A percentile compares a stretch with the other conserved stretches of the same genome.
These are phyloP conservation scores for Saksenaea vasiformis DNA, from an alignment of 371 early-diverging fungal genomes.

Conservation along the genomic window DNA sequence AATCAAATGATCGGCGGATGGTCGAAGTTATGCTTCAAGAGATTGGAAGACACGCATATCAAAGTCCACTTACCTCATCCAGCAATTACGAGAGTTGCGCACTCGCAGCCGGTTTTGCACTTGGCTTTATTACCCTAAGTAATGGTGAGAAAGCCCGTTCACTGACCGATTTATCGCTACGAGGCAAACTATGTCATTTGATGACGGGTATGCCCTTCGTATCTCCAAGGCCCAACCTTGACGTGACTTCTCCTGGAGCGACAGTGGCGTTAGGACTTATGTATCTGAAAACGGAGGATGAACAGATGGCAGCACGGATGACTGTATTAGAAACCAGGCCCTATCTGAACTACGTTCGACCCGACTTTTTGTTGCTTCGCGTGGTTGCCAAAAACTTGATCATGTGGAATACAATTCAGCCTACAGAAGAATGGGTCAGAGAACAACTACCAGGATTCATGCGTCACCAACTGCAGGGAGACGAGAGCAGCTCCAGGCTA, in stretches of 20 bases:
- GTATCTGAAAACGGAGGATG: slow-evolving; percentile 78
- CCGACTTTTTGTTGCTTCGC: slow-evolving; percentile 72
- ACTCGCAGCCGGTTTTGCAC: slow-evolving; percentile 77
- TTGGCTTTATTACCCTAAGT: slow-evolving; percentile 82
- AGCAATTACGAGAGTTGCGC: slow-evolving; percentile 59
- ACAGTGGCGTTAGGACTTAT: slow-evolving; percentile 83
- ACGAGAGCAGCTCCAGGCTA: slow-evolving; percentile 3
- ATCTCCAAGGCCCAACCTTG: slow-evolving; percentile 25
- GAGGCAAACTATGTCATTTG: slow-evolving; percentile 56
- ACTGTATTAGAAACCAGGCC: slow-evolving; percentile 52
- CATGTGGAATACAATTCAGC: slow-evolving; percentile 67
- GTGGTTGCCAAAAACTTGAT: slow-evolving; percentile 70
- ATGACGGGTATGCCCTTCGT: slow-evolving; percentile 36
- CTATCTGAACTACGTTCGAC: slow-evolving; percentile 67
- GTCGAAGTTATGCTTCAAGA: slow-evolving; percentile 72
- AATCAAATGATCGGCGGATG: slow-evolving; percentile 66
- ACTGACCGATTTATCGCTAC: slow-evolving; percentile 60
- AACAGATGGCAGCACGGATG: slow-evolving; percentile 62
- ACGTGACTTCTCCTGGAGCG: slow-evolving; percentile 70
- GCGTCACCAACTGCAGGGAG: not conserved
- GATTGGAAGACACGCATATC: slow-evolving; percentile 47
- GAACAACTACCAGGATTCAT: slow-evolving; percentile 68
- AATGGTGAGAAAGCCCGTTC: slow-evolving; percentile 56
- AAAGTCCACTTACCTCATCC: slow-evolving; percentile 28
- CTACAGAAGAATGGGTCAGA: slow-evolving; percentile 67